Base-by-base conservation (phyloP, 1,139 yeast species). In the Saccharomyces hybrid region DNA sequence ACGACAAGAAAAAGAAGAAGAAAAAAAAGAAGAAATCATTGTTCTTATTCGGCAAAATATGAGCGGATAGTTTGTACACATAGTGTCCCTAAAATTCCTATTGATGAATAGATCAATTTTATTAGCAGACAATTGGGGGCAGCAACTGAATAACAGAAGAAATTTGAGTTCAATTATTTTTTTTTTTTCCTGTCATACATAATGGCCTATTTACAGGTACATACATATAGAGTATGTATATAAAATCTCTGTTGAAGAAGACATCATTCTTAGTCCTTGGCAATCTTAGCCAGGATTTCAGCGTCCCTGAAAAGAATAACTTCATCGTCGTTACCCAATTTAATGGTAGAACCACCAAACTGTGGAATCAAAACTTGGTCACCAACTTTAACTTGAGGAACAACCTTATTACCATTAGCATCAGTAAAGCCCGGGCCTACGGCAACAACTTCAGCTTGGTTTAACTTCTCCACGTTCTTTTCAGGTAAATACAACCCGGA, bases 401-500 rank as follows among this genome's bases (percentile, higher is more conserved):
- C 79, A 57, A 89, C 79, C 58, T 83, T 73, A 67, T 83, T 77
- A 59, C 97, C 97, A 61, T 82, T 80, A 64, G 80, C 76, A 63
- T 84, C 82, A 57, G 82, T 75, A 68, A 78, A 75, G 64, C 97
- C 97, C 54, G 96, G 93, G 59, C 95, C 95, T 61, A 88, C 84
- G 59, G 95, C 88, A 64, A 87, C 72, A 56, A 87, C 95, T 53
- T 83, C 83, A 55, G 86, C 95, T 70, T 84, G 82, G 78, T 88
- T 88, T 71, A 89, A 82, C 77, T 93, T 93, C 74, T 89, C 95
- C 67, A 86, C 95, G 78, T 91, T 90, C 79, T 89, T 89, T 77
- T 93, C 99, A 61, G 99, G 99, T 63, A 93, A 87, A 78, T 84
- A 89, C 70, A 93, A 83, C 68, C 99, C 99, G 50, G 96, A 85